Conservation (phyloP, 768 basidiomycete genomes). For the Xanthoconium stramineum region DNA sequence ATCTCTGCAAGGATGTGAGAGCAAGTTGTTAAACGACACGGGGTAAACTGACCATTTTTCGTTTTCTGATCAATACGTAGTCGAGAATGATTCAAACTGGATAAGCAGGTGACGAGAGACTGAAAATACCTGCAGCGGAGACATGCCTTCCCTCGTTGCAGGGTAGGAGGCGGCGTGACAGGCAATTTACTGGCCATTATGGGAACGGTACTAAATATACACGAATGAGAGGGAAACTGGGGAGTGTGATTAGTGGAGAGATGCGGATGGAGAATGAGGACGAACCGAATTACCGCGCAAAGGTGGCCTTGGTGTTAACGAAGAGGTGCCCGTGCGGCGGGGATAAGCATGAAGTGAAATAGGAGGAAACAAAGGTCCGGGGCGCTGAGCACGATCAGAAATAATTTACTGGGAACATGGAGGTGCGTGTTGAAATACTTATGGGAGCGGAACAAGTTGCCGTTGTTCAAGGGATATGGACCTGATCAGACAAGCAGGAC, state of each 20-base stretch:
- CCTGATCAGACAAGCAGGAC: constrained; percentile 23
- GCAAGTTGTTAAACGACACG: background rate
- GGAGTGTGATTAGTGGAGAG: background rate
- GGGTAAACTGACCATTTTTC: constrained; percentile 55
- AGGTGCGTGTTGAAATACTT: constrained; percentile 30
- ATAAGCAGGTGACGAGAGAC: background rate
- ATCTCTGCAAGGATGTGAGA: constrained; percentile 48
- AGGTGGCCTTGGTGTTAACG: constrained; percentile 4
- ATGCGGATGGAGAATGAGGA: background rate
- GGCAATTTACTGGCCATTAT: constrained; percentile 35
- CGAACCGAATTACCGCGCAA: constrained; percentile 9
- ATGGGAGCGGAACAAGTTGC: constrained; percentile 21
- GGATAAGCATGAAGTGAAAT: constrained; percentile 28
- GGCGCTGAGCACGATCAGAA: constrained; percentile 17
- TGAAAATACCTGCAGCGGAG: constrained; percentile 62
- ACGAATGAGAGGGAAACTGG: constrained; percentile 23
- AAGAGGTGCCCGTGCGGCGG: constrained; percentile 15
- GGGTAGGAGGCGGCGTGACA: constrained; percentile 35
- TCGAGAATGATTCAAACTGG: constrained; percentile 12
- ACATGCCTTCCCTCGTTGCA: constrained; percentile 71
- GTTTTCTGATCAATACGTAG: constrained; percentile 44
- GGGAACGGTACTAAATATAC: constrained; percentile 37
- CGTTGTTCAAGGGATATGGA: constrained; percentile 25
- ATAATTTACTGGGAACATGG: constrained; percentile 32
- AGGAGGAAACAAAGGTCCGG: background rate